phyloP scores from a whole-genome alignment of 179 eudicot species.

The Silene vulgaris region DNA sequence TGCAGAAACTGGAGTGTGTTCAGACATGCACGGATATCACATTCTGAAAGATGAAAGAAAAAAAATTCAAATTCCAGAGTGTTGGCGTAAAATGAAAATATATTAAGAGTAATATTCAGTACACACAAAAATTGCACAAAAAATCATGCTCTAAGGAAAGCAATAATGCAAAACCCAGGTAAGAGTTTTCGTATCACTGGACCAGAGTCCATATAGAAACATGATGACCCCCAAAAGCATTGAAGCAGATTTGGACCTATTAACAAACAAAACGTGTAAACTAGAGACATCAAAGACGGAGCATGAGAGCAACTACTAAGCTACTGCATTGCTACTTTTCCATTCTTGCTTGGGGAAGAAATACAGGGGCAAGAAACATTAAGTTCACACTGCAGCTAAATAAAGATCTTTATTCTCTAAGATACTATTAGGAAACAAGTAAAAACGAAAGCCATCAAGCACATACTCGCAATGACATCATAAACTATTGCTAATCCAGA shows the following conservation, averaged over 20 bases:
- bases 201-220: conserved; percentile 9
- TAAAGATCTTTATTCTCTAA: not conserved
- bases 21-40: conserved; percentile 92
- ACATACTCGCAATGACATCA: conserved; percentile 10
- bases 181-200: not conserved
- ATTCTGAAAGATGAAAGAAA: conserved; percentile 41
- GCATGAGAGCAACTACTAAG: conserved; percentile 2
- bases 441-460: conserved; percentile 11
- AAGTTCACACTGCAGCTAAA: not conserved
- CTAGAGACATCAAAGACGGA: conserved; percentile 3
- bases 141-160: not conserved
- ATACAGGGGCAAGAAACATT: not conserved
- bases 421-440: conserved; percentile 12
- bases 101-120: not conserved
- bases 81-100: not conserved
- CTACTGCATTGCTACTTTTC: conserved; percentile 3
- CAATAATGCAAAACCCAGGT: not conserved
- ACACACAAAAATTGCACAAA: not conserved
- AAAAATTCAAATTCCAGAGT: conserved; percentile 19
- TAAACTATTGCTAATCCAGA: conserved; percentile 14
- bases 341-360: not conserved
- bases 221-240: not conserved
- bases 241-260: not conserved
- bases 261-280: conserved; percentile 5
- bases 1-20: conserved; percentile 96